phyloP scores from a whole-genome alignment of 768 basidiomycete species.

The Kwoniella botswanensis region DNA sequence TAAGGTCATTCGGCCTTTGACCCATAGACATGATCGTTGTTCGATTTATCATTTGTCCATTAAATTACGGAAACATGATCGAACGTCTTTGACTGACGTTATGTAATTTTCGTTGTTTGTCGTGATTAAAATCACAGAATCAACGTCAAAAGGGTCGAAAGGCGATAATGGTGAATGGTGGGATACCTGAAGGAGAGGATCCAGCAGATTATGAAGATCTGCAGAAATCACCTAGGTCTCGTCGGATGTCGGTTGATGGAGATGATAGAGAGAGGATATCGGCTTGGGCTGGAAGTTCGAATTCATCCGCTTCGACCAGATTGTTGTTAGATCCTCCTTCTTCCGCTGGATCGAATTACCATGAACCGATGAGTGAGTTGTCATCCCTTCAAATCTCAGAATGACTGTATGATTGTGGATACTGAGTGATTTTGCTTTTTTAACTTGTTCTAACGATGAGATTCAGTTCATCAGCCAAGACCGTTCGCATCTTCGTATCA shows the following conservation, averaged over 20 bases:
- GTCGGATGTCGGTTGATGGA: conserved; percentile 17
- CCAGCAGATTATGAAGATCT: conserved; percentile 31
- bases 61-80: background rate
- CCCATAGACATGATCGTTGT: too few relatives aligned
- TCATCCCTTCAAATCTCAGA: background rate
- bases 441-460: background rate
- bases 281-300: conserved; percentile 17
- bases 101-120: background rate
- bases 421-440: background rate
- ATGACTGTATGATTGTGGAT: background rate
- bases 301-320: conserved; percentile 6
- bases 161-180: conserved; percentile 19
- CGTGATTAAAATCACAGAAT: conserved; percentile 16
- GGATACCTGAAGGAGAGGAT: conserved; percentile 31
- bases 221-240: conserved; percentile 24
- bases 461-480: conserved; percentile 8
- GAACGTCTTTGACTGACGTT: background rate
- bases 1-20: too few relatives aligned
- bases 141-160: conserved; percentile 32
- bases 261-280: conserved; percentile 20
- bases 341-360: background rate
- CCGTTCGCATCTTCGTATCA: background rate
- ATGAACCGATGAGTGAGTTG: conserved; percentile 14
- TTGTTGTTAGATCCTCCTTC: conserved; percentile 12
- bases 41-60: background rate